Base-by-base conservation (phyloP, 2,329 filamentous ascomycete genomes). In the Arachnopeziza araneosa region DNA sequence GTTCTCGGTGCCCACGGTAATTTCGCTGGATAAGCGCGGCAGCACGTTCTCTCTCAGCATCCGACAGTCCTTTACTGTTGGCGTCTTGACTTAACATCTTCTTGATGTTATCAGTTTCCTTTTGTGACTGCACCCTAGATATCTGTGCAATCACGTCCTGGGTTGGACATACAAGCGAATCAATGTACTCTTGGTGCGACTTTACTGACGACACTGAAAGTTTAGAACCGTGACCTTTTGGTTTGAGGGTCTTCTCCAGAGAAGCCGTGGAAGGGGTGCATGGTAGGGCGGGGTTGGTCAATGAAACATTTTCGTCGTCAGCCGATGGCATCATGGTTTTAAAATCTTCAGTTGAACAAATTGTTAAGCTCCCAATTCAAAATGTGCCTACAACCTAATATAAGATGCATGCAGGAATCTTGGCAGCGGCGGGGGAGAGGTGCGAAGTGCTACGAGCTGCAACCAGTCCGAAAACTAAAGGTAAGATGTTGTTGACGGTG, bases 1-100 rank as follows among this genome's bases (percentile, higher is more conserved):
- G 82, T 54, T 84, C 81, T 57, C 89, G 82, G 73, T 96, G 90
- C 6, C 91, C 90, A 36, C 91, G 82, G 71, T 92, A 96, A 24
- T 86, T 88, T 66, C 87, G 84, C 77, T 91, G 84, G 53, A 87
- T 87, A 24, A 84, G 68, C 23, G 75, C 77, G 2, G 83, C 84
- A 1, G 84, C 84, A 55, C 77, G 75, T 24, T 74, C 69, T 59
- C 74, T 76, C 54, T 75, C 77, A 14, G 12, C 36, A 44, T 44
- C 36, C 36, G 36, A 44, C 22, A 74, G 36, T 10, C 81, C 79
- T 49, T 75, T 77, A 54, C 75, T 64, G 54, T 66, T 60, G 9
- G 44, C 44, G 52, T 51, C 44, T 19, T 44, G 52, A 32, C 50
- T 22, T 10, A 26, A 32, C 26, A 68, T 51, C 59, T 66, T 67